Evolutionary conservation across 75 land plant species (phyloP), one percentile per base, ranked within the genome.

Genomic region (Ceratopteris richardii): DNA sequence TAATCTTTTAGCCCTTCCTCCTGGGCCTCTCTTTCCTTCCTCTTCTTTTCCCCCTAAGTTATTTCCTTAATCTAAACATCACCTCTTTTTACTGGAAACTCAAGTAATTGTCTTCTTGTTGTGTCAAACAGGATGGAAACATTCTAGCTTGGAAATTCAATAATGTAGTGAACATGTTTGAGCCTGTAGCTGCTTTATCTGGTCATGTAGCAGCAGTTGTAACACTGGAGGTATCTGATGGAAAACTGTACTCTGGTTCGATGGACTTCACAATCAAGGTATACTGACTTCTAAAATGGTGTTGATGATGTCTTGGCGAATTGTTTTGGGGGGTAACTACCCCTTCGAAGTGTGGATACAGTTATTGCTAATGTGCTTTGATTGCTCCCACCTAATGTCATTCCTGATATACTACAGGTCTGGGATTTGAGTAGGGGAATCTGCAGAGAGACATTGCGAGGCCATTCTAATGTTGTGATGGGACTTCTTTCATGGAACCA

Each of bases 401-500:
- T n/a, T n/a, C n/a, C n/a, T n/a, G n/a, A n/a, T n/a, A n/a, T n/a
- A n/a, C 14, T 59, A 51, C 70, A 94, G 99, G 91, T 89, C 0
- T 94, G 99, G 99, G 84, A 77, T 50, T 64, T 89, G 18, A 71
- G 58, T 31, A 81, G 77, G 2, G 81, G 78, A 19, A 83, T 85
- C 30, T 94, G 99, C 61, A 52, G 89, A 31, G 90, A 89, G 53
- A 86, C 86, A 17, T 76, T 94, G n/a, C 64, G 66, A 31, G 91
- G 81, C 5, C 99, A 94, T 29, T 68, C 91, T 25, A 53, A 65
- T 29, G 99, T 94, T 30, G 96, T 94, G 18, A 94, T 94, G 99
- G 82, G 91, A 31, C 72, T 94, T 43, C 73, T 94, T 14, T 89
- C 85, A 44, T 94, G 99, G 99, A 91, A 94, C n/a, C 87, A 86